phyloP scores from a whole-genome alignment of 345 rosid species.

The Bruguiera sexangula region DNA sequence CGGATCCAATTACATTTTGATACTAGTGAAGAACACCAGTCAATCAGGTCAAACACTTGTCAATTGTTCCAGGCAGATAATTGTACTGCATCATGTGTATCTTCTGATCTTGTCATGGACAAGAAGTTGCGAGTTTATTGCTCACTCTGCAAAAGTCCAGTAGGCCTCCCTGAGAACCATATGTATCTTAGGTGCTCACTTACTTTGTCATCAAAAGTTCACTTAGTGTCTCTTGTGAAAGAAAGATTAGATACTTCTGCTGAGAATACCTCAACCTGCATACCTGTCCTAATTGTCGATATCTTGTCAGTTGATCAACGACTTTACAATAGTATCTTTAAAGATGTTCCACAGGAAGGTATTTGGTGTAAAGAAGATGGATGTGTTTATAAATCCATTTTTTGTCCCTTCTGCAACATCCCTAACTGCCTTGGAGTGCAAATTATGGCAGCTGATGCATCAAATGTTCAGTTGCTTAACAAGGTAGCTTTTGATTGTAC shows the following conservation, averaged over 20 bases:
- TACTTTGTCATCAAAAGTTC: constrained; percentile 57
- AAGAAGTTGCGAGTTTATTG: constrained; percentile 56
- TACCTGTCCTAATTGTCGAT: constrained; percentile 58
- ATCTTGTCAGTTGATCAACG: constrained; percentile 52
- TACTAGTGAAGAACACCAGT: constrained; percentile 24
- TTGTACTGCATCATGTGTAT: constrained; percentile 9
- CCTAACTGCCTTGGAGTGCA: constrained; percentile 71
- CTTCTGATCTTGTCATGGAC: constrained; percentile 37
- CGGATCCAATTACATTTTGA: constrained; percentile 53
- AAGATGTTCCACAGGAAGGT: constrained; percentile 41
- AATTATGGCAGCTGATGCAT: constrained; percentile 77
- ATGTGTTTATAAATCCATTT: constrained; percentile 70
- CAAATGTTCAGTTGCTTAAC: constrained; percentile 63
- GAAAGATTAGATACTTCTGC: constrained; percentile 26
- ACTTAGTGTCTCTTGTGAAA: constrained; percentile 51
- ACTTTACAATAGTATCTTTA: constrained; percentile 33
- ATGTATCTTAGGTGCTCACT: constrained; percentile 44
- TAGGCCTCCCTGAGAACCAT: constrained; percentile 63
- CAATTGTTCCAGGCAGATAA: not conserved
- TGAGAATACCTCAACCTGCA: constrained; percentile 34
- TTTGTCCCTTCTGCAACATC: constrained; percentile 72
- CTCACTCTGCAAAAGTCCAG: constrained; percentile 54
- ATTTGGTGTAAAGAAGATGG: constrained; percentile 87
- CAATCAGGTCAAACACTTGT: constrained; percentile 25
- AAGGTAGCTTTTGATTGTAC: constrained; percentile 41